Evolutionary conservation across 345 rosid genomes (phyloP).

Genomic region (Moricandia arvensis): DNA sequence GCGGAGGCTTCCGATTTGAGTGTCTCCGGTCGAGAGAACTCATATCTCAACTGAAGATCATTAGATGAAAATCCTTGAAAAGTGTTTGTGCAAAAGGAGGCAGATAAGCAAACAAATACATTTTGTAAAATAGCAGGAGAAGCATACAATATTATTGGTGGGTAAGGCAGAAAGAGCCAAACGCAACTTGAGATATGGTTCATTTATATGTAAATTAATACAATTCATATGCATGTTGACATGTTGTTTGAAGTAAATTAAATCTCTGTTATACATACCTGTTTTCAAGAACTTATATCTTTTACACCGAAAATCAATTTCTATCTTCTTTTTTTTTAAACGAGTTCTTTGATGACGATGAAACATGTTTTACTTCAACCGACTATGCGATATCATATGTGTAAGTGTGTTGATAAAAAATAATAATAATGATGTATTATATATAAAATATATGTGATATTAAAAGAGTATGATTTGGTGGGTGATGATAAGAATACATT

Average conservation of each 20-base stretch:
- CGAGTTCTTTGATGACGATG: neutral
- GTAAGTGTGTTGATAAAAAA: too few relatives aligned
- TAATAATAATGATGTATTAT: neutral
- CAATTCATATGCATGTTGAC: neutral
- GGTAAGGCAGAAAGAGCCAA: slow-evolving; percentile 31
- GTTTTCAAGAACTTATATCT: neutral
- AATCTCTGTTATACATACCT: neutral
- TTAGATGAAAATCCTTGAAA: neutral
- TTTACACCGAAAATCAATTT: neutral
- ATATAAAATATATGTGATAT: neutral
- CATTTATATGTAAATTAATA: slow-evolving; percentile 9
- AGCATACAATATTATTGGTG: slow-evolving; percentile 31
- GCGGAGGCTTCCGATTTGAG: slow-evolving; percentile 60
- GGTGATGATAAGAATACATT: slow-evolving; percentile 25
- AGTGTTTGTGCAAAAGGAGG: slow-evolving; percentile 21
- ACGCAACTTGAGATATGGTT: slow-evolving; percentile 29
- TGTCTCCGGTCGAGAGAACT: slow-evolving; percentile 30
- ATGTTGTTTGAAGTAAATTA: neutral
- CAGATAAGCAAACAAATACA: neutral
- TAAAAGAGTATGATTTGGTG: slow-evolving; percentile 24
- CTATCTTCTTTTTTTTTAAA: neutral
- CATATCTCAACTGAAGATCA: neutral
- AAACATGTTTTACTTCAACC: neutral
- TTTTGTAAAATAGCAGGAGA: neutral
- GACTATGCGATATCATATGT: slow-evolving; percentile 12